Conservation (phyloP, 257 asterid genomes). For the Solanum chiquidenum region DNA sequence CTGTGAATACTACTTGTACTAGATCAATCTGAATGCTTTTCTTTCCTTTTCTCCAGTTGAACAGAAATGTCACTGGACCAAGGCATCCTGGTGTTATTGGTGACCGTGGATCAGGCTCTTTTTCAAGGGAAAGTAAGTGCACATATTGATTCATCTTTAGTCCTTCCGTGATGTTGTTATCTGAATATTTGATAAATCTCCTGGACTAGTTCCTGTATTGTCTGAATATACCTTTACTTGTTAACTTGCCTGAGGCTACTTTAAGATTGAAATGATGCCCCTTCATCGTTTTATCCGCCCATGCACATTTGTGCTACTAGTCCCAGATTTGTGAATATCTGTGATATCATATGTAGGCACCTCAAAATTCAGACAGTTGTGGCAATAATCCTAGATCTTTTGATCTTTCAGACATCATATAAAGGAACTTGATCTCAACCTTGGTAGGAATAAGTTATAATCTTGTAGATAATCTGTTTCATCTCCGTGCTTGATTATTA, state of each 20-base stretch:
- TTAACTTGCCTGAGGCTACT: neutral
- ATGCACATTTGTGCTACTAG: neutral
- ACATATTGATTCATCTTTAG: neutral
- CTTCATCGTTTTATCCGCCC: neutral
- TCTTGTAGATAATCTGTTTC: neutral
- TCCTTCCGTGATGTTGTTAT: neutral
- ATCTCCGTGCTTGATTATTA: neutral
- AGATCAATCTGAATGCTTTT: neutral
- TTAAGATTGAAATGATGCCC: neutral
- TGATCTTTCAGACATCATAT: neutral
- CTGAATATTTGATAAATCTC: neutral
- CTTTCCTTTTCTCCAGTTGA: conserved; percentile 43
- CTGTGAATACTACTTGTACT: neutral
- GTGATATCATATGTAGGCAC: neutral
- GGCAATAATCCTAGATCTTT: neutral
- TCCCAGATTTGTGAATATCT: neutral
- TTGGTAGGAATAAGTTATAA: neutral
- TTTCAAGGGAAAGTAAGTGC: conserved; percentile 93
- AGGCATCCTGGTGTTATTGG: conserved; percentile 95
- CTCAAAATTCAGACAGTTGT: neutral
- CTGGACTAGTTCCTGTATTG: neutral
- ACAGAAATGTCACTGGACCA: conserved; percentile 80
- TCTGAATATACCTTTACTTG: neutral
- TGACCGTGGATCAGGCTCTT: conserved; percentile 95
- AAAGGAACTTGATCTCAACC: neutral